Evolutionary conservation across 2,329 filamentous ascomycete genomes (phyloP), one percentile per base, ranked within the genome.

Genomic region (Cyphellophora attinorum): DNA sequence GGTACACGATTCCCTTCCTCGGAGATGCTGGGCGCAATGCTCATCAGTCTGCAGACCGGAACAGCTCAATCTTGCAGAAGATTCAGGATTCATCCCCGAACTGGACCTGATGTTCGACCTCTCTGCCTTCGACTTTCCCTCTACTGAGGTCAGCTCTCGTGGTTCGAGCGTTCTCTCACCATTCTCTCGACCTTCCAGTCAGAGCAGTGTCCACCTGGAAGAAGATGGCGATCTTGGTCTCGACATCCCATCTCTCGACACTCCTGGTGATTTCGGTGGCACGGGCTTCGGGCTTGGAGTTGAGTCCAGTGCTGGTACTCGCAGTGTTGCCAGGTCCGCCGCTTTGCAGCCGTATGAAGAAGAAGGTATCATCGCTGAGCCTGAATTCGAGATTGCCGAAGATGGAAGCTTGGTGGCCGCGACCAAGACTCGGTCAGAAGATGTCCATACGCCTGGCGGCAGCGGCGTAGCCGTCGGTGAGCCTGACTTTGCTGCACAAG

Each of bases 31-130:
- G 17, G 10, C 6, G 13, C 11, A 29, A 11, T 29, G 6, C 23
- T 21, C 15, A 11, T 19, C 45, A 94, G n/a, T n/a, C n/a, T n/a
- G n/a, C n/a, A n/a, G 85, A 48, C 76, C 74, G 4, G 76, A 82
- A 15, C 79, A 88, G 47, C 76, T 95, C 37, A 65, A 85, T 3
- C 66, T 96, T 2, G 66, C 74, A 35, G 85, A 96, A 50, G 89
- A 96, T 51, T 85, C 86, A 1, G 70, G 74, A 27, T 95, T 96
- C 52, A 59, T 83, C 6, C 77, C 80, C 0, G 75, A 80, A 28
- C 67, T 77, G 2, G 63, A 70, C 1, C 65, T 81, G 37, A 66
- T 78, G 19, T 53, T 74, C 14, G 67, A 74, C 32, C 51, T 77
- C 11, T 58, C 59, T 8, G 54, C 58, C 3, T 54, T 73, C 23